Conservation (phyloP, 768 basidiomycete genomes). For the Crepidotus variabilis region DNA sequence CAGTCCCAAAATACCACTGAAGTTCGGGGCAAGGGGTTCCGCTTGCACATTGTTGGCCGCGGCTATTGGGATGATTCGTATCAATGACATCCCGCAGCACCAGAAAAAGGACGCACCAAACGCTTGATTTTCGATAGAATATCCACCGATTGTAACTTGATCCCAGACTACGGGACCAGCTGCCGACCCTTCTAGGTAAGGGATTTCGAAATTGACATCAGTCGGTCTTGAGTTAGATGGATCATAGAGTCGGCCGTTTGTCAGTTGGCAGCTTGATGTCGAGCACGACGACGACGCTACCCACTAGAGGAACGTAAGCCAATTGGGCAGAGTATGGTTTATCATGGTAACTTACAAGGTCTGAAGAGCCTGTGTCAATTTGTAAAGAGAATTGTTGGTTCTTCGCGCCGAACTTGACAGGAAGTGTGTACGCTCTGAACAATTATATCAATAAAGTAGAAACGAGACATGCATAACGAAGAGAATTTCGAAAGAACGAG, state of each 20-base stretch:
- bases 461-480: not conserved
- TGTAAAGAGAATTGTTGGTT: slow-evolving; percentile 58
- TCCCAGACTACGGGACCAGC: slow-evolving; percentile 72
- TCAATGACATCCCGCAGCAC: not conserved
- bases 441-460: slow-evolving; percentile 1
- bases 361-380: slow-evolving; percentile 80
- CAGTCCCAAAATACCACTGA: slow-evolving; percentile 70
- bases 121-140: slow-evolving; percentile 62
- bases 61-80: slow-evolving; percentile 31
- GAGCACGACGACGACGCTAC: slow-evolving; percentile 65
- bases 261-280: slow-evolving; percentile 44
- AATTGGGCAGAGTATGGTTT: not conserved
- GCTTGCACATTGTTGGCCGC: slow-evolving; percentile 50
- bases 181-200: slow-evolving; percentile 58
- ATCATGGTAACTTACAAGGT: slow-evolving; percentile 48
- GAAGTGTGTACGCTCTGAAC: slow-evolving; percentile 62
- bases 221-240: slow-evolving; percentile 45
- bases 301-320: slow-evolving; percentile 47
- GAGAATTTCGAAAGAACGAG: not conserved
- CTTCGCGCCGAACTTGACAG: slow-evolving; percentile 47
- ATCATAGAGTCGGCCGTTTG: slow-evolving; percentile 51
- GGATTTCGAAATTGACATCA: slow-evolving; percentile 40
- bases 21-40: slow-evolving; percentile 56
- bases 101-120: slow-evolving; percentile 43
- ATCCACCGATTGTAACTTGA: slow-evolving; percentile 56